phyloP scores from a whole-genome alignment of 257 asterid genomes.

The Penstemon davidsonii region DNA sequence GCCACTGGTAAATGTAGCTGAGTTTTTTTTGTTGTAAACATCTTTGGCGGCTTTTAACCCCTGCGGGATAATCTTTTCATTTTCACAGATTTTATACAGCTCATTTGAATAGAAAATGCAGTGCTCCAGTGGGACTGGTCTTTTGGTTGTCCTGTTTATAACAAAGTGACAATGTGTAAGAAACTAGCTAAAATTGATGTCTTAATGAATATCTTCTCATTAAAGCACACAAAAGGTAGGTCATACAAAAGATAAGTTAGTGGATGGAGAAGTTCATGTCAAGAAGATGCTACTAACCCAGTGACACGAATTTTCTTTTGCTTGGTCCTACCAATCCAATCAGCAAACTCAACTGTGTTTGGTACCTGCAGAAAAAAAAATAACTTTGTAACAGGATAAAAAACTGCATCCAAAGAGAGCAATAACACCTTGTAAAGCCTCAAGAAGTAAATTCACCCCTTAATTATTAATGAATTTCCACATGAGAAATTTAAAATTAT shows the following conservation, averaged over 20 bases:
- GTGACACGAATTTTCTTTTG: constrained; percentile 88
- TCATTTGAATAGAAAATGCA: constrained; percentile 91
- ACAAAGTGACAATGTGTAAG: constrained; percentile 14
- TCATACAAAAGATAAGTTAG: constrained; percentile 19
- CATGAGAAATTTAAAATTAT: background rate
- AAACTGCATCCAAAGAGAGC: constrained; percentile 17
- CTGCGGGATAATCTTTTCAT: constrained; percentile 73
- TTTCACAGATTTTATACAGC: constrained; percentile 86
- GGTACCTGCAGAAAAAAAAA: constrained; percentile 65
- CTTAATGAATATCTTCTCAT: background rate
- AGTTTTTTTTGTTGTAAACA: constrained; percentile 55
- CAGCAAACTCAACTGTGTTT: constrained; percentile 94
- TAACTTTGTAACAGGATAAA: constrained; percentile 16
- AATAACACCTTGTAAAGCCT: constrained; percentile 12
- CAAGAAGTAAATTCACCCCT: background rate
- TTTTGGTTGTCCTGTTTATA: constrained; percentile 77
- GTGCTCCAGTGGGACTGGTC: constrained; percentile 99
- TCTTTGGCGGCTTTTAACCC: constrained; percentile 91
- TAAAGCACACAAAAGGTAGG: constrained; percentile 10
- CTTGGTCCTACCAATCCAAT: constrained; percentile 99
- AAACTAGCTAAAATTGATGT: constrained; percentile 2
- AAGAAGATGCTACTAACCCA: constrained; percentile 62
- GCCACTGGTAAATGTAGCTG: constrained; percentile 46
- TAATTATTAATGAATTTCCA: background rate
- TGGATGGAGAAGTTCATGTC: constrained; percentile 23